phyloP scores from a whole-genome alignment of 495 filamentous ascomycete genomes.

The Cetradonia linearis region DNA sequence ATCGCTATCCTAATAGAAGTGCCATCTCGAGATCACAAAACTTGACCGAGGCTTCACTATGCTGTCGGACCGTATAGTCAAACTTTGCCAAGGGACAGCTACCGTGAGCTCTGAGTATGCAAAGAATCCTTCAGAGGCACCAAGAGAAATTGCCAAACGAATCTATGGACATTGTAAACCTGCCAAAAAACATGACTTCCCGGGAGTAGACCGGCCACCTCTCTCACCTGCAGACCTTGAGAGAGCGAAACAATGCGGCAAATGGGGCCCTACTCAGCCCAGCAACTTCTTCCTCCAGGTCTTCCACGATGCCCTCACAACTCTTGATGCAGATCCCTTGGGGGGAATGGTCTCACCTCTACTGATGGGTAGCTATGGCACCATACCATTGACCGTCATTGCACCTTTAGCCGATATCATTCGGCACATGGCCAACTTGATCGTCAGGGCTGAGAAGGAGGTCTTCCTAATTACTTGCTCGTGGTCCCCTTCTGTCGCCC shows the following conservation, averaged over 20 bases:
- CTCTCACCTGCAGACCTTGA: conserved; percentile 35
- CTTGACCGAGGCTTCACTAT: conserved; percentile 12
- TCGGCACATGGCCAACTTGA: conserved; percentile 65
- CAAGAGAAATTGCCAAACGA: conserved; percentile 43
- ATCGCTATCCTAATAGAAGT: too few species aligned
- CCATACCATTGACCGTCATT: conserved; percentile 58
- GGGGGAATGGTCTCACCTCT: conserved; percentile 55
- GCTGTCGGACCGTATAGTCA: conserved; percentile 40
- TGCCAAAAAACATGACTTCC: conserved; percentile 6
- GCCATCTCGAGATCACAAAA: too few species aligned
- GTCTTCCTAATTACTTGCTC: conserved; percentile 66
- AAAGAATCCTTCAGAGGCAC: conserved; percentile 40
- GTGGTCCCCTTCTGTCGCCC: conserved; percentile 60
- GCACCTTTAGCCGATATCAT: conserved; percentile 59
- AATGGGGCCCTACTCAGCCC: conserved; percentile 53
- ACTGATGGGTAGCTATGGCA: conserved; percentile 59
- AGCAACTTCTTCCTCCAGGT: conserved; percentile 59
- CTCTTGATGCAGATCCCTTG: conserved; percentile 46
- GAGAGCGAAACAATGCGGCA: conserved; percentile 49
- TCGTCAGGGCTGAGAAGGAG: conserved; percentile 60
- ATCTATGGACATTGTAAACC: conserved; percentile 36
- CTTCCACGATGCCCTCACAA: conserved; percentile 54
- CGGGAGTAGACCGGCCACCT: conserved; percentile 4
- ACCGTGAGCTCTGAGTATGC: conserved; percentile 50
- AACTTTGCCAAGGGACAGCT: conserved; percentile 40